Evolutionary conservation across 2,329 filamentous ascomycete species (phyloP).

Genomic region (Knufia petricola): DNA sequence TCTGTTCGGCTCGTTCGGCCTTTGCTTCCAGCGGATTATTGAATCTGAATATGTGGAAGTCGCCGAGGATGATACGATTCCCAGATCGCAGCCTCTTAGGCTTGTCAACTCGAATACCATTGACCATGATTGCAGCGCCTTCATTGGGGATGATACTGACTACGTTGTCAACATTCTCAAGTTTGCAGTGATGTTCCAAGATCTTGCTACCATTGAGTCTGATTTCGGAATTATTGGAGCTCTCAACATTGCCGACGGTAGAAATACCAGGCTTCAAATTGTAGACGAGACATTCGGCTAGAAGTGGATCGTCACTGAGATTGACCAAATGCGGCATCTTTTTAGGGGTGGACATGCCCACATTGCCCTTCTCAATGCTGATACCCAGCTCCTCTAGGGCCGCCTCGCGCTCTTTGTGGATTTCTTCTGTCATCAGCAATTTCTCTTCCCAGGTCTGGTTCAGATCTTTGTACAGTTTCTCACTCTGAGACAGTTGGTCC

Average conservation of each 20-base stretch:
- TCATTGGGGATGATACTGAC: conserved; percentile 86
- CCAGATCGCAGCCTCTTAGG: conserved; percentile 80
- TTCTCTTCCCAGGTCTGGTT: conserved; percentile 99
- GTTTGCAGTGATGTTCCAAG: conserved; percentile 80
- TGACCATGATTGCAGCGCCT: conserved; percentile 96
- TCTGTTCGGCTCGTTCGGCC: conserved; percentile 75
- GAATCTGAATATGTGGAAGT: conserved; percentile 98
- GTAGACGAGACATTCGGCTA: conserved; percentile 94
- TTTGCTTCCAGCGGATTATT: conserved; percentile 95
- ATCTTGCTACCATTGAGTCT: conserved; percentile 90
- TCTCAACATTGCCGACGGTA: conserved; percentile 87
- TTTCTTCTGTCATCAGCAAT: conserved; percentile 84
- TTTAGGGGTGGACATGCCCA: conserved; percentile 90
- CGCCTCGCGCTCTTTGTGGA: conserved; percentile 92
- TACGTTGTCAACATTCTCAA: conserved; percentile 84
- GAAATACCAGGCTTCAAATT: conserved; percentile 94
- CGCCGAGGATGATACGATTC: conserved; percentile 87
- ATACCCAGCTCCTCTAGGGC: conserved; percentile 94
- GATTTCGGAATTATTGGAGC: conserved; percentile 75
- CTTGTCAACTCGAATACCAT: conserved; percentile 80
- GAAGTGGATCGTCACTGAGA: conserved; percentile 81
- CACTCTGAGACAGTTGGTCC: conserved; percentile 89
- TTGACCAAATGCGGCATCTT: conserved; percentile 99
- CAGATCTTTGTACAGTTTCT: conserved; percentile 89
- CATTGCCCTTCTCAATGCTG: conserved; percentile 96